A percentile compares a stretch with the other conserved stretches of the same genome.
phyloP scores from a whole-genome alignment of 1,139 yeast species.

The Pichia sp. region DNA sequence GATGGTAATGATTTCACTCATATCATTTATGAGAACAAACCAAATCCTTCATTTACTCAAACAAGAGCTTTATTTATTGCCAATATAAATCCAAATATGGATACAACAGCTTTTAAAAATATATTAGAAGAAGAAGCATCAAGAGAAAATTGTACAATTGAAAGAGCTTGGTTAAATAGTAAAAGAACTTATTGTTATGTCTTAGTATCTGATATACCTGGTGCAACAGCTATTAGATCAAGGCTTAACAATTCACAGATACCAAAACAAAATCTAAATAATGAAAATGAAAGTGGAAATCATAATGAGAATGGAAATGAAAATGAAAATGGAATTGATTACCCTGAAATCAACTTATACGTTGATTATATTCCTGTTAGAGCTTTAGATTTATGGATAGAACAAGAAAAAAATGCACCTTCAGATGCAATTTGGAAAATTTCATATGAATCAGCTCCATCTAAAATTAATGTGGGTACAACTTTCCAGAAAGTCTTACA shows the following conservation, averaged over 20 bases:
- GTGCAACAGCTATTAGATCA: conserved; percentile 33
- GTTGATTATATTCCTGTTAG: conserved; percentile 41
- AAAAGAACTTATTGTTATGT: conserved; percentile 39
- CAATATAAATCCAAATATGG: conserved; percentile 35
- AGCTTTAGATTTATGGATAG: conserved; percentile 41
- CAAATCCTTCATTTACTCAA: conserved; percentile 6
- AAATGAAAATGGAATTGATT: conserved; percentile 25
- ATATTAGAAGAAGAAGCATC: conserved; percentile 29
- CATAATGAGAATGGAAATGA: no score
- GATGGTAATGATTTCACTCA: background rate
- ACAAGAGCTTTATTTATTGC: conserved; percentile 41
- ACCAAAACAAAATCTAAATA: no score
- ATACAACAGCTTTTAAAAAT: conserved; percentile 34
- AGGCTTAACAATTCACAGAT: conserved; percentile 32
- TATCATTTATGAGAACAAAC: background rate
- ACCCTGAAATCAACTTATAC: conserved; percentile 27
- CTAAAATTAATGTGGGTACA: conserved; percentile 25
- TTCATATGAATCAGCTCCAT: conserved; percentile 31
- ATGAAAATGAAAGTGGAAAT: no score
- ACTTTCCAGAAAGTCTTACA: conserved; percentile 33
- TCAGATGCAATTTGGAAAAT: conserved; percentile 40
- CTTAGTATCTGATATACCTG: conserved; percentile 34
- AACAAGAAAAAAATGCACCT: conserved; percentile 40
- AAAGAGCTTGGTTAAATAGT: conserved; percentile 41
- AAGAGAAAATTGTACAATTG: conserved; percentile 28